phyloP scores from a whole-genome alignment of 2,329 filamentous ascomycete genomes.

The Cercospora sp. region DNA sequence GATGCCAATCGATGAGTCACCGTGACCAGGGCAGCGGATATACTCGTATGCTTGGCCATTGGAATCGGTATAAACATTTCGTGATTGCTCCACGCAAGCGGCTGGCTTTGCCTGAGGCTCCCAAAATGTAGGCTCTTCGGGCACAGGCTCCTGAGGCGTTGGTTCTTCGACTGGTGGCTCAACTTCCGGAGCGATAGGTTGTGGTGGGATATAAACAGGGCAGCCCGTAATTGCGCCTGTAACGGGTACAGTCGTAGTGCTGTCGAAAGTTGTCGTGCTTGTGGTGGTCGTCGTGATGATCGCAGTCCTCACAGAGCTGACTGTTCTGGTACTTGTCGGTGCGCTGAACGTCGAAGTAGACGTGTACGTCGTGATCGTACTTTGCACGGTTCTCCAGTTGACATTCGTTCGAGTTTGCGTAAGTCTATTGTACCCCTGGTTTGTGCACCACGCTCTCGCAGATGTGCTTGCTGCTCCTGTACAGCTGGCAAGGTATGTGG shows the following conservation, averaged over 20 bases:
- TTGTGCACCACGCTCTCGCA: slow-evolving; percentile 5
- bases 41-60: slow-evolving; percentile 5
- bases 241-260: neutral
- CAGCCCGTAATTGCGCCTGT: neutral
- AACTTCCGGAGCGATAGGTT: neutral
- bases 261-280: neutral
- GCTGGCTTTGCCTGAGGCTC: neutral
- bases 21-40: slow-evolving; percentile 5
- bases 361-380: neutral
- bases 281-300: slow-evolving; percentile 1
- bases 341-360: slow-evolving; percentile 5
- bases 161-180: neutral
- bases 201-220: slow-evolving; percentile 6
- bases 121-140: neutral
- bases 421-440: neutral
- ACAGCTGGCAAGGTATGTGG: slow-evolving; percentile 6
- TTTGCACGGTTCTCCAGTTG: neutral
- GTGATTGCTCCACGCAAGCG: slow-evolving; percentile 2
- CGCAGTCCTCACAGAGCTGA: neutral
- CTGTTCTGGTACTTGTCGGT: slow-evolving; percentile 8
- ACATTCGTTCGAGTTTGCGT: neutral
- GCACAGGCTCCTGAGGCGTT: neutral
- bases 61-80: slow-evolving; percentile 8
- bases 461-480: slow-evolving; percentile 2
- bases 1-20: neutral